Evolutionary conservation across 495 filamentous ascomycete species (phyloP).

Genomic region (Parathielavia hyrcaniae): DNA sequence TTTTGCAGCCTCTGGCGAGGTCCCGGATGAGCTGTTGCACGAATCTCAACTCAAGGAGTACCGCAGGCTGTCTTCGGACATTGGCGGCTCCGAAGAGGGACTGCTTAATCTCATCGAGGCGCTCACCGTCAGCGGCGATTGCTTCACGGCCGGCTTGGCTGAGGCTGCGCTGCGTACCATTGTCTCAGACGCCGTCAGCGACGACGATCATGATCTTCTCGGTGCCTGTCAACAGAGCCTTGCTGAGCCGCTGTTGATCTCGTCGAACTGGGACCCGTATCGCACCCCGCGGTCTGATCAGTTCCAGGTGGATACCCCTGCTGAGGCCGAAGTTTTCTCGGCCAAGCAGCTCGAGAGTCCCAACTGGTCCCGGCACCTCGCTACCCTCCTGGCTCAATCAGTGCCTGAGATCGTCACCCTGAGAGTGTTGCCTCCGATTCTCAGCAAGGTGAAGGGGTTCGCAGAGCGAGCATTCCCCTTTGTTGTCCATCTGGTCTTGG

Average conservation of each 20-base stretch:
- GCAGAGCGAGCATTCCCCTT: constrained; percentile 69
- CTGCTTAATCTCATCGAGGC: constrained; percentile 60
- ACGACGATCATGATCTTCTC: constrained; percentile 42
- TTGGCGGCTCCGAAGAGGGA: constrained; percentile 42
- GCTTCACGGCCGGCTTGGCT: constrained; percentile 60
- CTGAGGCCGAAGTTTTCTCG: constrained; percentile 30
- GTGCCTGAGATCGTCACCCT: constrained; percentile 59
- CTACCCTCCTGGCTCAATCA: constrained; percentile 54
- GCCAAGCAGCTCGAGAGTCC: constrained; percentile 31
- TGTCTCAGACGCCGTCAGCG: constrained; percentile 47
- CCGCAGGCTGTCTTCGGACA: constrained; percentile 35
- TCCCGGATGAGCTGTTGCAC: constrained; percentile 50
- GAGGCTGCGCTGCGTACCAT: constrained; percentile 72
- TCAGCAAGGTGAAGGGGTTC: constrained; percentile 57
- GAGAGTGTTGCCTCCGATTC: constrained; percentile 54
- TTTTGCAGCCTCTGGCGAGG: constrained; percentile 67
- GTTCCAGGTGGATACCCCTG: constrained; percentile 16
- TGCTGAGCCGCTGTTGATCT: constrained; percentile 35
- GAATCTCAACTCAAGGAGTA: constrained; percentile 52
- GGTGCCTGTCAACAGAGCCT: constrained; percentile 44
- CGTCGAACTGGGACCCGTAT: constrained; percentile 48
- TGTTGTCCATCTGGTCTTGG: constrained; percentile 70
- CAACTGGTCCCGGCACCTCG: constrained; percentile 60
- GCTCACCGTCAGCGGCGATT: constrained; percentile 59
- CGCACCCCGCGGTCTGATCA: constrained; percentile 43